Conservation (phyloP, 2,329 filamentous ascomycete species). For the Aspergillus piperis region DNA sequence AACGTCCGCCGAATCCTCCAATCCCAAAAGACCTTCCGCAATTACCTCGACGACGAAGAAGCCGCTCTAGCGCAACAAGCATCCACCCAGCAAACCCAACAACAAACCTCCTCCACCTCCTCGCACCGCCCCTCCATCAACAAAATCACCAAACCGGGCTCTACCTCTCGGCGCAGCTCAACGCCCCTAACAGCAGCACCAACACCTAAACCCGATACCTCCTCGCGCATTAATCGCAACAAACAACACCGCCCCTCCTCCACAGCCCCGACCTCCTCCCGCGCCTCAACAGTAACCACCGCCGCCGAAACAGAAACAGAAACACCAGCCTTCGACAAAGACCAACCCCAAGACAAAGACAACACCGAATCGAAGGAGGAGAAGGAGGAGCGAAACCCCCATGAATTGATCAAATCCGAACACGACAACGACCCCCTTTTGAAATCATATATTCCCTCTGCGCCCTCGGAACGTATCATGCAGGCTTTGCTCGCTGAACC, state of each 20-base stretch:
- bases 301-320: not conserved
- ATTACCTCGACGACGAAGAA: conserved; percentile 55
- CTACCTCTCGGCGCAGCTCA: conserved; percentile 26
- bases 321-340: conserved; percentile 10
- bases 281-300: conserved; percentile 9
- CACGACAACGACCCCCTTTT: conserved; percentile 46
- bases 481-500: conserved; percentile 48
- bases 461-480: conserved; percentile 50
- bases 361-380: not conserved
- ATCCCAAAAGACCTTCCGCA: conserved; percentile 53
- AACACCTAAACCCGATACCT: conserved; percentile 8
- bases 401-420: conserved; percentile 37
- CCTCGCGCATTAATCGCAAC: not conserved
- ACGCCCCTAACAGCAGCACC: conserved; percentile 25
- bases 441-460: conserved; percentile 43
- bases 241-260: not conserved
- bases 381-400: conserved; percentile 12
- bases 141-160: conserved; percentile 24
- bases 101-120: not conserved
- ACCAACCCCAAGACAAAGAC: conserved; percentile 13
- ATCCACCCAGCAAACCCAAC: conserved; percentile 5
- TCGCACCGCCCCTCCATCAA: conserved; percentile 21
- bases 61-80: conserved; percentile 38
- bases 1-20: conserved; percentile 51
- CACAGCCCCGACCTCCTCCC: not conserved